phyloP scores from a whole-genome alignment of 2,329 filamentous ascomycete species.

The Scorias spongiosa region DNA sequence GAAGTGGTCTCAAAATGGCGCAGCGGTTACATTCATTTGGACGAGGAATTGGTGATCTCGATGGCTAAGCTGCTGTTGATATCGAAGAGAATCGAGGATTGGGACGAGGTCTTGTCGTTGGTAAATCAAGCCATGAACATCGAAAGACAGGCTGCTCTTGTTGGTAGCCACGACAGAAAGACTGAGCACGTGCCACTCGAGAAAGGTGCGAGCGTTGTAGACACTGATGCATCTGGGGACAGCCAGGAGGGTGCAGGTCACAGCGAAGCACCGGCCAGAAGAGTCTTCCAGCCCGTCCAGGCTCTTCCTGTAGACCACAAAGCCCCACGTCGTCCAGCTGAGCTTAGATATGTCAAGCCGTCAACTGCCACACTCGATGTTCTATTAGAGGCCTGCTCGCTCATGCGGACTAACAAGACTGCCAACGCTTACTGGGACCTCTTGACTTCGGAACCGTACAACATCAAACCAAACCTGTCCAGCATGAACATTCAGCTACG shows the following conservation, averaged over 20 bases:
- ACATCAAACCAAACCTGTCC: conserved; percentile 54
- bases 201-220: conserved; percentile 1
- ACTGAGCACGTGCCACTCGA: conserved; percentile 15
- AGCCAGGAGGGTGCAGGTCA: conserved; percentile 9
- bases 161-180: conserved; percentile 16
- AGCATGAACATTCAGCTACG: conserved; percentile 57
- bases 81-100: conserved; percentile 44
- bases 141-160: conserved; percentile 35
- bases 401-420: conserved; percentile 43
- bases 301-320: conserved; percentile 5
- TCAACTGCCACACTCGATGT: conserved; percentile 50
- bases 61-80: conserved; percentile 69
- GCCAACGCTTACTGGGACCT: conserved; percentile 66
- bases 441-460: conserved; percentile 42
- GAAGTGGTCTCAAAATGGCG: conserved; percentile 67
- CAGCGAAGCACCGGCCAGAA: conserved; percentile 14
- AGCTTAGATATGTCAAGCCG: conserved; percentile 28
- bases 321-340: neutral
- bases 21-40: conserved; percentile 52
- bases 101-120: conserved; percentile 57
- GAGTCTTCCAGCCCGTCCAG: conserved; percentile 13
- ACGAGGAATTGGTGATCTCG: conserved; percentile 62
- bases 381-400: conserved; percentile 48
- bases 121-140: conserved; percentile 73
- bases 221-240: neutral